phyloP scores from a whole-genome alignment of 805 yeast genomes.

The Cyberlindnera mycetangii region DNA sequence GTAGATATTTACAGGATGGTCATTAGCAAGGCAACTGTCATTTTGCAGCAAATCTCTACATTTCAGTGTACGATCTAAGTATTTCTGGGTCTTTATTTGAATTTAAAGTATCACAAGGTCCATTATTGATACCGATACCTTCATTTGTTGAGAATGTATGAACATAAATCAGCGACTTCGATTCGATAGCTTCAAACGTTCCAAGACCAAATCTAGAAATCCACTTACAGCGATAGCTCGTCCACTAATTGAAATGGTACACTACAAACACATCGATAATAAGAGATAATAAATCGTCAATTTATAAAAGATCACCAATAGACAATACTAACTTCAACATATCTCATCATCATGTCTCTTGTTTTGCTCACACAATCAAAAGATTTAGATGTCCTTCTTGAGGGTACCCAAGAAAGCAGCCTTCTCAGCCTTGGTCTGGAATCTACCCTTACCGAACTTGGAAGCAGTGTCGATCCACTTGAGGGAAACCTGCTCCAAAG shows the following conservation, averaged over 20 bases:
- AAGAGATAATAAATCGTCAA: conserved; percentile 7
- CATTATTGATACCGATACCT: no score
- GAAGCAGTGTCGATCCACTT: conserved; percentile 99
- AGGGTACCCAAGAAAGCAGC: conserved; percentile 99
- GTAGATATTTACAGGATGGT: no score
- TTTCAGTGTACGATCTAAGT: no score
- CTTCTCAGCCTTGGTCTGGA: conserved; percentile 99
- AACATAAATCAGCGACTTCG: no score
- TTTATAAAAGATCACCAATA: not conserved
- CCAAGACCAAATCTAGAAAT: no score
- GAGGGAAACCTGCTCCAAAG: conserved; percentile 92
- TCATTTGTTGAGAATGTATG: no score
- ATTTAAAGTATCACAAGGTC: no score
- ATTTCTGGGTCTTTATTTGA: no score
- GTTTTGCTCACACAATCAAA: conserved; percentile 10
- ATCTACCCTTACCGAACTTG: conserved; percentile 99
- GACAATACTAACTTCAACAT: conserved; percentile 9
- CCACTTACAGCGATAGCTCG: not conserved
- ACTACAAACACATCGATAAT: not conserved
- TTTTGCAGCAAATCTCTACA: no score
- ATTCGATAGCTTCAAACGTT: no score
- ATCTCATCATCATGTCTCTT: conserved; percentile 5
- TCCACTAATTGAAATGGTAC: not conserved
- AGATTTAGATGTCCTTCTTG: conserved; percentile 85
- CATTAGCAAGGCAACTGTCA: no score